A percentile compares a stretch with the other conserved stretches of the same genome.
Evolutionary conservation across 2,329 filamentous ascomycete genomes (phyloP).

Genomic region (Hymenoscyphus fraxineus): DNA sequence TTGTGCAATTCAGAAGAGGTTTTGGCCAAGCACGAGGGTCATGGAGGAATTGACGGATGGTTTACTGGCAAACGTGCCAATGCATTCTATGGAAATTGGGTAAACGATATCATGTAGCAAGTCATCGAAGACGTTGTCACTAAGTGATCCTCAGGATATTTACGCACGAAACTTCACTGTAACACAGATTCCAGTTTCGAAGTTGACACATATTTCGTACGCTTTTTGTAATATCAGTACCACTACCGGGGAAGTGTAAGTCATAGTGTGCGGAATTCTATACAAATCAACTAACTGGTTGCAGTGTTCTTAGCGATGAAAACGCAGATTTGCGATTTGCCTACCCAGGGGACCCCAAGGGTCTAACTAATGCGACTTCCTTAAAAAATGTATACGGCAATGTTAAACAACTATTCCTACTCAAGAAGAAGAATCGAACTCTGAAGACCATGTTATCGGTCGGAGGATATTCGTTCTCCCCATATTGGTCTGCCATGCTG

Average conservation of each 20-base stretch:
- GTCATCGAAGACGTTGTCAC: not conserved
- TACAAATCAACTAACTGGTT: not conserved
- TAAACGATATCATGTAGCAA: not conserved
- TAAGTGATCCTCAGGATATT: conserved; percentile 14
- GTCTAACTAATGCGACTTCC: conserved; percentile 38
- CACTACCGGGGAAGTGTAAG: conserved; percentile 48
- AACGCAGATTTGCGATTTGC: conserved; percentile 47
- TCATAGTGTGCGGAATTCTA: conserved; percentile 16
- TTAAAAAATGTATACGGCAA: conserved; percentile 71
- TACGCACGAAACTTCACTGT: conserved; percentile 51
- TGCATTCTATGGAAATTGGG: conserved; percentile 3
- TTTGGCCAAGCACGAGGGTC: not conserved
- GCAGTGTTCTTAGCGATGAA: conserved; percentile 12
- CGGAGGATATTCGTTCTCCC: conserved; percentile 78
- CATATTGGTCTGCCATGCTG: conserved; percentile 65
- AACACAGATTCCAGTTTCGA: conserved; percentile 60
- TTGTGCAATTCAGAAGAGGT: conserved; percentile 7
- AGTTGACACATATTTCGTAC: conserved; percentile 74
- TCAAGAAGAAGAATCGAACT: conserved; percentile 75
- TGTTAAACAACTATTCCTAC: conserved; percentile 71
- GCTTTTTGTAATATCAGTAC: conserved; percentile 71
- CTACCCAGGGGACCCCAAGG: conserved; percentile 59
- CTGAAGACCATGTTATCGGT: conserved; percentile 76
- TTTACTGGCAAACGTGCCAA: not conserved
- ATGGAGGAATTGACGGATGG: not conserved